These are phyloP conservation scores for Aspergillus nanangensis DNA, from an alignment of 495 filamentous ascomycete species.

Conservation along the genomic window DNA sequence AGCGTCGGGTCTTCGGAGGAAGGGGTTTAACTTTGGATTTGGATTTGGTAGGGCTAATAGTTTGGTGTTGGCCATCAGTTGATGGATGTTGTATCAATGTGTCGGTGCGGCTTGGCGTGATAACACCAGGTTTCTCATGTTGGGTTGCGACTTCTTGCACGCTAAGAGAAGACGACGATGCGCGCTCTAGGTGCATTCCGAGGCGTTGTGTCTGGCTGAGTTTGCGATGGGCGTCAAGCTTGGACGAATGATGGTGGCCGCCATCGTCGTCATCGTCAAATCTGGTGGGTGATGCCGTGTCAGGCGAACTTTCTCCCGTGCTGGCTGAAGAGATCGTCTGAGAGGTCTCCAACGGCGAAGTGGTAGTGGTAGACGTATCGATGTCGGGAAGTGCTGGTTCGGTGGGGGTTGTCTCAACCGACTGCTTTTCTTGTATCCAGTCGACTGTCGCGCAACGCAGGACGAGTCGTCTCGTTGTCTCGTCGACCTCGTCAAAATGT, in stretches of 20 bases:
- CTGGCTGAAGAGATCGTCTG: slow-evolving; percentile 42
- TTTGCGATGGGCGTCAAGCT: slow-evolving; percentile 16
- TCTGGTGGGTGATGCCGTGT: slow-evolving; percentile 25
- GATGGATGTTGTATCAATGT: too few species aligned
- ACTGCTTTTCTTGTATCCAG: slow-evolving; percentile 59
- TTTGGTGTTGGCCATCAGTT: slow-evolving; percentile 1
- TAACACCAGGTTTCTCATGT: slow-evolving; percentile 78
- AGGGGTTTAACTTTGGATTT: slow-evolving; percentile 38
- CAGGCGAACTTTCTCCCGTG: slow-evolving; percentile 26
- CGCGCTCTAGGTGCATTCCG: slow-evolving; percentile 44
- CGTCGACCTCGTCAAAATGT: slow-evolving; percentile 88
- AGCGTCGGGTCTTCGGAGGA: slow-evolving; percentile 41
- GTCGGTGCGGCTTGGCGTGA: slow-evolving; percentile 70
- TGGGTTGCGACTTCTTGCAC: slow-evolving; percentile 75
- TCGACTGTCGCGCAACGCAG: slow-evolving; percentile 75
- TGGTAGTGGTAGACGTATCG: not conserved
- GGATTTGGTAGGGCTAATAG: too few species aligned
- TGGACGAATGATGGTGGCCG: too few species aligned
- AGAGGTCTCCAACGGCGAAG: slow-evolving; percentile 19
- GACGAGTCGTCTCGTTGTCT: slow-evolving; percentile 82
- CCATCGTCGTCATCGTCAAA: slow-evolving; percentile 12
- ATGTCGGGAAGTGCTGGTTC: slow-evolving; percentile 3
- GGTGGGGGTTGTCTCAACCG: not conserved
- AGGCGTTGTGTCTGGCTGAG: slow-evolving; percentile 28
- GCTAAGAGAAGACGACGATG: slow-evolving; percentile 52